phyloP scores from a whole-genome alignment of 2,329 filamentous ascomycete genomes.

The Neonectria neomacrospora region DNA sequence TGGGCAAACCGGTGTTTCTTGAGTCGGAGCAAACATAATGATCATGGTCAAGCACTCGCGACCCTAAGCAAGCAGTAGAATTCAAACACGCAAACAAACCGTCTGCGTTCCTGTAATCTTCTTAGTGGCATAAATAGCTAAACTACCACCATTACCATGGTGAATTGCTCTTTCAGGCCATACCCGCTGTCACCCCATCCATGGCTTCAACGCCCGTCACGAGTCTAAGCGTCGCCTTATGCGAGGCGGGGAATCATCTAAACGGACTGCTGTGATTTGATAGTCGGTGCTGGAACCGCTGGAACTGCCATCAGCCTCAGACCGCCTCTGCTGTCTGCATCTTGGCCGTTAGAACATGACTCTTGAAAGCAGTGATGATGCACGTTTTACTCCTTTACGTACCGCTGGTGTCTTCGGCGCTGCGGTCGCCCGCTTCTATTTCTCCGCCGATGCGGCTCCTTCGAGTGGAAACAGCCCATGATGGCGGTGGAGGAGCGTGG shows the following conservation, averaged over 20 bases:
- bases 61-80: neutral
- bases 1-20: neutral
- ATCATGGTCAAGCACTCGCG: neutral
- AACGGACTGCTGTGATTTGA: neutral
- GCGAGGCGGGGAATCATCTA: neutral
- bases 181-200: neutral
- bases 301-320: neutral
- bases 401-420: neutral
- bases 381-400: neutral
- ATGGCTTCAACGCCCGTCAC: neutral
- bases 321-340: neutral
- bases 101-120: neutral
- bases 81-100: neutral
- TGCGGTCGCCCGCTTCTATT: neutral
- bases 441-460: neutral
- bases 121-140: neutral
- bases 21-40: neutral
- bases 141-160: neutral
- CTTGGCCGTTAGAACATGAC: neutral
- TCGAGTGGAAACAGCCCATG: slow-evolving; percentile 1
- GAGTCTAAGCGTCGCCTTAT: neutral
- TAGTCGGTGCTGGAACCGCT: neutral
- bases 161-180: neutral
- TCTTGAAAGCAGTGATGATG: neutral
- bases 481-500: neutral